Evolutionary conservation across 2,329 filamentous ascomycete genomes (phyloP).

Genomic region (Epicoccum sorghinum): DNA sequence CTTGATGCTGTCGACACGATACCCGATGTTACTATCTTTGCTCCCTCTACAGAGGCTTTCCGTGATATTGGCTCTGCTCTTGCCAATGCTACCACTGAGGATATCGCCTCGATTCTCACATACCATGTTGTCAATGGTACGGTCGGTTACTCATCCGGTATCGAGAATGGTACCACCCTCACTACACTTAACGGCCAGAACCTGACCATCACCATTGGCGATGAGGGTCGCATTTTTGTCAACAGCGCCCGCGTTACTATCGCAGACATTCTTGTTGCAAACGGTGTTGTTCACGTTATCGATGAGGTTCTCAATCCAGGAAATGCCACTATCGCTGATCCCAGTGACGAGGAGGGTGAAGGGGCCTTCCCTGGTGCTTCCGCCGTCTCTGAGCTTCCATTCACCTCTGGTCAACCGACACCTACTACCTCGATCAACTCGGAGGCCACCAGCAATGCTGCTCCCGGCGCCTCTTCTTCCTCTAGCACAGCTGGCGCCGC

Average conservation of each 20-base stretch:
- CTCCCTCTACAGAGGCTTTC: constrained; percentile 67
- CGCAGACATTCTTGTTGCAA: constrained; percentile 51
- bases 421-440: constrained; percentile 52
- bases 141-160: constrained; percentile 59
- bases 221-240: constrained; percentile 48
- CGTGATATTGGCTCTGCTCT: constrained; percentile 61
- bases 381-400: constrained; percentile 57
- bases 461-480: constrained; percentile 27
- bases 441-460: constrained; percentile 34
- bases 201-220: constrained; percentile 49
- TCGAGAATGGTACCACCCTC: constrained; percentile 51
- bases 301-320: constrained; percentile 64
- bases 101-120: constrained; percentile 61
- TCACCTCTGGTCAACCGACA: constrained; percentile 60
- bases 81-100: constrained; percentile 52
- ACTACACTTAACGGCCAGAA: constrained; percentile 45
- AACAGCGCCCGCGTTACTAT: constrained; percentile 52
- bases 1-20: constrained; percentile 50
- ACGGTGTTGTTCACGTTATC: constrained; percentile 58
- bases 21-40: constrained; percentile 67
- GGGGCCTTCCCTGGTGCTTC: constrained; percentile 61
- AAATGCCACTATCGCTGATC: constrained; percentile 54
- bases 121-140: constrained; percentile 69
- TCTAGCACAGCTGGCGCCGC: constrained; percentile 26
- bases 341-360: constrained; percentile 53